Percentiles rank a stretch among this genome's conserved stretches.
These are phyloP conservation scores for Gentiana straminea DNA, from an alignment of 257 asterid species.

Conservation along the genomic window DNA sequence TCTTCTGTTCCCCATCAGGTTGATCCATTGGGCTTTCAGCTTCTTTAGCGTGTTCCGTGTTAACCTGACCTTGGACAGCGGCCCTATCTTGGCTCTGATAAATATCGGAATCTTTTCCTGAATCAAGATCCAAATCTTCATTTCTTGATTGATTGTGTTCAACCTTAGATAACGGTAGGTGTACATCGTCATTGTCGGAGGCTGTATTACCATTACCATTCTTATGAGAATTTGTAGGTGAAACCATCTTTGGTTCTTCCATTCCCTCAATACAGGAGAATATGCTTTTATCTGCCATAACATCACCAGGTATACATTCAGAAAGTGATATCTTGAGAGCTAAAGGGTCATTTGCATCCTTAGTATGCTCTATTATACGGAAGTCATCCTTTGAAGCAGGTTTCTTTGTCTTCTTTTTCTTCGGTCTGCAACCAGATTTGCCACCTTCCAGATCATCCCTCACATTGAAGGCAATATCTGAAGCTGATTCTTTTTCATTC, in stretches of 20 bases:
- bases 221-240: constrained; percentile 15
- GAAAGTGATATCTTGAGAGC: constrained; percentile 7
- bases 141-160: constrained; percentile 1
- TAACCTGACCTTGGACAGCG: constrained; percentile 10
- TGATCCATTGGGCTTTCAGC: constrained; percentile 13
- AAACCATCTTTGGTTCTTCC: constrained; percentile 13
- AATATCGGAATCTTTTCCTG: constrained; percentile 1
- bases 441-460: constrained; percentile 12
- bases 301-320: constrained; percentile 15
- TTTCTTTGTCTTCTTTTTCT: constrained; percentile 9
- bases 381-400: constrained; percentile 4
- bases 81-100: constrained; percentile 8
- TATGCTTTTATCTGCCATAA: constrained; percentile 16
- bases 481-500: constrained; percentile 1
- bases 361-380: constrained; percentile 6
- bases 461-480: constrained; percentile 4
- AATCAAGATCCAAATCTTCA: constrained; percentile 9
- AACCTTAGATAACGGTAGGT: constrained; percentile 11
- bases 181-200: constrained; percentile 12
- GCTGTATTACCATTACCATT: constrained; percentile 14
- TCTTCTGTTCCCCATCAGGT: constrained; percentile 5
- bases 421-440: constrained; percentile 3
- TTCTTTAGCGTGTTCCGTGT: constrained; percentile 19
- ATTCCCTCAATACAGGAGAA: constrained; percentile 8
- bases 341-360: constrained; percentile 15